Conservation (phyloP, 306 rosid genomes). For the Mimosa bimucronata region DNA sequence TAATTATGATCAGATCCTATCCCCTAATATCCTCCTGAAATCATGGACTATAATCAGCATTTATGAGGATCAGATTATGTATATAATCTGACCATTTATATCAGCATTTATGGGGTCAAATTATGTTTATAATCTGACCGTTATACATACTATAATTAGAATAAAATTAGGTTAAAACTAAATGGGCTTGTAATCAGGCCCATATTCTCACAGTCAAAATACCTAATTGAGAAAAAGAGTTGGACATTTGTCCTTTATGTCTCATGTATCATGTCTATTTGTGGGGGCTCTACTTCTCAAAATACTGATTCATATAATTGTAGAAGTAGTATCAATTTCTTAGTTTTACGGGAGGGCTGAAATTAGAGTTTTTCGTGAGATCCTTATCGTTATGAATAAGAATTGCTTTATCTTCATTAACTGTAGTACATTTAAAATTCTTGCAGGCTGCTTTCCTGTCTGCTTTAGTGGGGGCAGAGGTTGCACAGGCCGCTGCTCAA, state of each 20-base stretch:
- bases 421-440: conserved; percentile 30
- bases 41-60: too few species aligned
- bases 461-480: conserved; percentile 75
- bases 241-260: not conserved
- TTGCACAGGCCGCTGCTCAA: conserved; percentile 80
- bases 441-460: conserved; percentile 87
- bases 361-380: not conserved
- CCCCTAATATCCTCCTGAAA: too few species aligned
- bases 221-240: too few species aligned
- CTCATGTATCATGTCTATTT: conserved; percentile 1
- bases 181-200: too few species aligned
- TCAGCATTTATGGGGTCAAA: too few species aligned
- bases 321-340: not conserved
- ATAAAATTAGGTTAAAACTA: too few species aligned
- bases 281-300: not conserved
- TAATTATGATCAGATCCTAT: too few species aligned
- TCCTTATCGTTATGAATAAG: not conserved
- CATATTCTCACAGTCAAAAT: too few species aligned
- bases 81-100: too few species aligned
- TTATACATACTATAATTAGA: too few species aligned
- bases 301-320: not conserved
- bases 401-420: conserved; percentile 1
- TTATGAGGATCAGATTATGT: too few species aligned
- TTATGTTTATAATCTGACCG: too few species aligned
- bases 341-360: not conserved